Evolutionary conservation across 345 rosid species (phyloP).

Genomic region (Trapa bicornis): DNA sequence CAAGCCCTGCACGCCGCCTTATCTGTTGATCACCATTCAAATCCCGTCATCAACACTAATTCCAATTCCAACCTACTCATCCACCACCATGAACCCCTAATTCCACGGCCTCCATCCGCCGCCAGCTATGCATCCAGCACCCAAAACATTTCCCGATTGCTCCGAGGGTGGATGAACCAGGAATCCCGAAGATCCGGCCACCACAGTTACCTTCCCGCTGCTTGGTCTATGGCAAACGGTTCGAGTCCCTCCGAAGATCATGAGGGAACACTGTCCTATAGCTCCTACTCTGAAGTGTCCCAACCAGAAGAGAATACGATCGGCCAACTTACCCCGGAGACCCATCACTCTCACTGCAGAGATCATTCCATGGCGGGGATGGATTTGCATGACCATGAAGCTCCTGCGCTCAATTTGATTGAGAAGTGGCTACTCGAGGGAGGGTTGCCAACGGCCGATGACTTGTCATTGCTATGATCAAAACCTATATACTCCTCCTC

Average conservation of each 20-base stretch:
- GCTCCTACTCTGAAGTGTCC: constrained; percentile 10
- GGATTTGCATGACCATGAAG: background rate
- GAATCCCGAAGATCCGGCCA: background rate
- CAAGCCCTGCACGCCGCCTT: constrained; percentile 31
- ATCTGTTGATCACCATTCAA: constrained; percentile 10
- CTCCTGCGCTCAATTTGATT: constrained; percentile 18
- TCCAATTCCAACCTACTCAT: background rate
- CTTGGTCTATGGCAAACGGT: background rate
- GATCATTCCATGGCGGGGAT: constrained; percentile 15
- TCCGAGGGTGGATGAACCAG: constrained; percentile 28
- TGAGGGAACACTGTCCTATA: background rate
- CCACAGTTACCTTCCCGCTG: too few species aligned
- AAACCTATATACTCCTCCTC: too few species aligned
- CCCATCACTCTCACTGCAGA: background rate
- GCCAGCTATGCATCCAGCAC: constrained; percentile 22
- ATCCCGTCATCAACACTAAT: background rate
- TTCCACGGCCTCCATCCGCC: background rate
- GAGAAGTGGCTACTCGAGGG: constrained; percentile 36
- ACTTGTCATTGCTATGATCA: too few species aligned
- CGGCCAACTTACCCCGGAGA: constrained; percentile 9
- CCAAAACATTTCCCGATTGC: constrained; percentile 31
- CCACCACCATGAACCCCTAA: background rate
- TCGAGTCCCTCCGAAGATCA: background rate
- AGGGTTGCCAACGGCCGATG: too few species aligned
- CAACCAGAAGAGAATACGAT: constrained; percentile 14